These are phyloP conservation scores for Aureobasidium sp. DNA, from an alignment of 2,329 filamentous ascomycete genomes.

Conservation along the genomic window DNA sequence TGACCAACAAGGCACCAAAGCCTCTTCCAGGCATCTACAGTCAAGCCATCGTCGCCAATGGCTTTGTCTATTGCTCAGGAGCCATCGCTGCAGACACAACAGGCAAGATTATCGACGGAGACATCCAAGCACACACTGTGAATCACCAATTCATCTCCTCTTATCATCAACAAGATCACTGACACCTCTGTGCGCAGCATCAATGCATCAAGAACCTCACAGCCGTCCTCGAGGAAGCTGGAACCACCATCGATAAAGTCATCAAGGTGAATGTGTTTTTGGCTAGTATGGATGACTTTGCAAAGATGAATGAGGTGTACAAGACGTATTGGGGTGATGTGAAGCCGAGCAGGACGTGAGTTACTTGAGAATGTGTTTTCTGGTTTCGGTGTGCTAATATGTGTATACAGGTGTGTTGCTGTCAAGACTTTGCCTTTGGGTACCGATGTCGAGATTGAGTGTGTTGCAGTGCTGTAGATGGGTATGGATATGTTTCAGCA, in stretches of 20 bases:
- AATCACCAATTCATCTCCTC: conserved; percentile 15
- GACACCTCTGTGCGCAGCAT: conserved; percentile 29
- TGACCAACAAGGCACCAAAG: conserved; percentile 16
- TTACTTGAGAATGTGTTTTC: neutral
- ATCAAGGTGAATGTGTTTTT: conserved; percentile 64
- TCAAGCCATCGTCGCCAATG: conserved; percentile 42
- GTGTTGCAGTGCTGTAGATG: conserved; percentile 33
- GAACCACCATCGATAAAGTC: conserved; percentile 52
- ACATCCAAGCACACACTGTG: conserved; percentile 50
- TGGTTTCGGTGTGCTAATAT: neutral
- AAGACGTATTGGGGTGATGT: conserved; percentile 27
- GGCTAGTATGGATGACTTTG: conserved; percentile 59
- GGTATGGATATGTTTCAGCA: neutral
- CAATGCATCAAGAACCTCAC: conserved; percentile 54
- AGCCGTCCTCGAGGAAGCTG: conserved; percentile 54
- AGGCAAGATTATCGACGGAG: conserved; percentile 49
- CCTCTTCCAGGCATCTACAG: conserved; percentile 23
- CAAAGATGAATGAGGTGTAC: conserved; percentile 51
- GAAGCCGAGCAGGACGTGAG: conserved; percentile 29
- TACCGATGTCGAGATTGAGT: conserved; percentile 51
- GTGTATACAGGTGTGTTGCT: conserved; percentile 39
- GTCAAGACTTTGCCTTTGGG: conserved; percentile 45
- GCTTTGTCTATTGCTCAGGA: conserved; percentile 66
- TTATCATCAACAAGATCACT: neutral
- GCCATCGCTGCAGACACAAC: conserved; percentile 55